Evolutionary conservation across 2,329 filamentous ascomycete genomes (phyloP).

Genomic region (Claviceps lovelessii): DNA sequence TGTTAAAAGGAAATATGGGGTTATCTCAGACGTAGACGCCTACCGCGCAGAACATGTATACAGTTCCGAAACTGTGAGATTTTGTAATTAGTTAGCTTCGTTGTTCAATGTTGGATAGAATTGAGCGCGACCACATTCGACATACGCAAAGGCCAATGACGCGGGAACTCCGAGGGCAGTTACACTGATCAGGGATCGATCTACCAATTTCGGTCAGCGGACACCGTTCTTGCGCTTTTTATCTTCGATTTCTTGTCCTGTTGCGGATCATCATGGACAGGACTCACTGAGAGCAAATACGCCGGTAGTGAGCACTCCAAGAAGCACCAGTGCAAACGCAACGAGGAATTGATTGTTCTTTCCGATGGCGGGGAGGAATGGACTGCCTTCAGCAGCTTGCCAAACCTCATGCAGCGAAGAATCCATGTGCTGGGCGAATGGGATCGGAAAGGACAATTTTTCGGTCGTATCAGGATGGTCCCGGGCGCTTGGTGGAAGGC

Average conservation of each 20-base stretch:
- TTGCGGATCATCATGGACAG: slow-evolving; percentile 13
- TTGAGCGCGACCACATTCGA: slow-evolving; percentile 6
- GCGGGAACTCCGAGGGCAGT: slow-evolving; percentile 71
- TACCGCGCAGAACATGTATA: slow-evolving; percentile 98
- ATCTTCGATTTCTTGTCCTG: not conserved
- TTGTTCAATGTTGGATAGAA: not conserved
- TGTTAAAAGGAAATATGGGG: slow-evolving; percentile 13
- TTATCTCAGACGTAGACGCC: slow-evolving; percentile 87
- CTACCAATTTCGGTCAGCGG: slow-evolving; percentile 28
- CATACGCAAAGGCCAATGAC: slow-evolving; percentile 80
- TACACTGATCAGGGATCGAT: slow-evolving; percentile 67
- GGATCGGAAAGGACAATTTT: not conserved
- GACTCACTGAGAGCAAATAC: slow-evolving; percentile 89
- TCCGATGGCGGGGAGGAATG: slow-evolving; percentile 64
- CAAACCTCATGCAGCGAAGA: slow-evolving; percentile 77
- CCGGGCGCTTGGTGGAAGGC: not conserved
- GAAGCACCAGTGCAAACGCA: slow-evolving; percentile 59
- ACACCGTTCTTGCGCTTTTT: not conserved
- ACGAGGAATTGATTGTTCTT: slow-evolving; percentile 77
- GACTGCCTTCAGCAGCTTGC: slow-evolving; percentile 79
- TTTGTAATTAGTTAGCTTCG: slow-evolving; percentile 8
- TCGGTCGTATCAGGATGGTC: not conserved
- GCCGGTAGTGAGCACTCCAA: slow-evolving; percentile 59
- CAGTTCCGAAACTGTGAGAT: slow-evolving; percentile 64
- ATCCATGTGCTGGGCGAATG: slow-evolving; percentile 44